Base-by-base conservation (phyloP, 129 eudicot species). In the Kitagawia praeruptora region DNA sequence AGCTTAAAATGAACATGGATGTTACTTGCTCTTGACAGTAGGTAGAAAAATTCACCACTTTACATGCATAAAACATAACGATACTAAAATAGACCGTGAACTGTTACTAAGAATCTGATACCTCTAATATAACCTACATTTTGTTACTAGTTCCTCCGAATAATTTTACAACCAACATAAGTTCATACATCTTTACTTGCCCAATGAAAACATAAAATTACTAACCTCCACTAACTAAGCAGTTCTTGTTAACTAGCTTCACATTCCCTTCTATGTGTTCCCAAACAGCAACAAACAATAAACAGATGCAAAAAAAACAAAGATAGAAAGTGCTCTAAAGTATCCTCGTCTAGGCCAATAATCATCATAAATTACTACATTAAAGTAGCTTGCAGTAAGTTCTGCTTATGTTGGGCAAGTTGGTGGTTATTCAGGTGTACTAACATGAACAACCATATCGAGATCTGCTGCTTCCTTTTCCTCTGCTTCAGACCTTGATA, bases 381-480 rank as follows among this genome's bases (percentile, higher is more conserved):
- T 58, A 76, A 23, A 39, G 76, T 66, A 47, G 78, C 67, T 81
- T 63, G 44, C 28, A 34, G 31, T 77, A 61, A 40, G 21, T 66
- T 81, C 25, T 40, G 44, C 49, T 34, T 25, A 75, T 42, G 79
- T 12, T 46, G 21, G 41, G 44, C 49, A 67, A 81, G 53, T 51
- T 40, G 10, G 27, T 74, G 56, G 39, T 79, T 81, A 77, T 66
- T 23, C 76, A 74, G 77, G 87, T 81, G 89, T 87, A 85, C 85
- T 70, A 89, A 87, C 88, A 80, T 82, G 87, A 72, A 84, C 86
- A 81, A 79, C 90, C 86, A 87, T 80, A 31, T 82, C 89, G 78
- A 82, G 80, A 45, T 82, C 73, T 40, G 85, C 79, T 28, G 83
- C 80, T 81, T 81, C 85, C 28, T 81, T 83, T 39, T 86, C 86